Evolutionary conservation across 371 early-diverging fungal species (phyloP), one percentile per base, ranked within the genome.

Genomic region (Chytridiales sp.): DNA sequence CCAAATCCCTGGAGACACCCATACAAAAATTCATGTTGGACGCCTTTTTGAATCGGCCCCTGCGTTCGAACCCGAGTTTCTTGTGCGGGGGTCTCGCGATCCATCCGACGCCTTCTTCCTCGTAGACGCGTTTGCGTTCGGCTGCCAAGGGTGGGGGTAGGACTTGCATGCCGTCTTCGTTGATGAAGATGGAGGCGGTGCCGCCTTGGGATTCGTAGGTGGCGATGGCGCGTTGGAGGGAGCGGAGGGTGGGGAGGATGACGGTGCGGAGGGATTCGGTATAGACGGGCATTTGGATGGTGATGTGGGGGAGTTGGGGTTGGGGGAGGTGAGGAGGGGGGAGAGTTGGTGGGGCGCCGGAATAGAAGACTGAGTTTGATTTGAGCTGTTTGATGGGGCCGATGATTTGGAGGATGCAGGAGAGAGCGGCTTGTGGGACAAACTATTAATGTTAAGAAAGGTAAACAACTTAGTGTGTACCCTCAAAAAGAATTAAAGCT

Each of bases 91-190:
- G 63, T 17, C 63, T 22, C 4, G 62, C 21, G 36, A 43, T 32
- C 63, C 62, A 62, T 4, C 63, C 63, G 35, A 62, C 62, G 15
- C 15, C 22, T 34, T 62, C 51, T 21, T 49, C 35, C 4, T 9
- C 29, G 39, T 62, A 62, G 46, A 63, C 62, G 21, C 57, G 64
- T 21, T 34, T 27, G 6, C 63, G 44, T 9, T 26, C 19, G 9
- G 47, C 49, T 4, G 63, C 63, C 31, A 63, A 54, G 24, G 51
- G 21, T 5, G 8, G 19, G 17, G 44, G 19, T 4, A 62, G n/a
- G 3, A 62, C 62, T 59, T 62, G 63, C 63, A 62, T 62, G 11
- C 63, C 63, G 57, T 62, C 63, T 9, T 62, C 63, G 32, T 59
- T 62, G 15, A 62, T 43, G 35, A 47, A 62, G 22, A 62, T 62